Base-by-base conservation (phyloP, 176 grass and related monocot genomes). In the Thalia dealbata region DNA sequence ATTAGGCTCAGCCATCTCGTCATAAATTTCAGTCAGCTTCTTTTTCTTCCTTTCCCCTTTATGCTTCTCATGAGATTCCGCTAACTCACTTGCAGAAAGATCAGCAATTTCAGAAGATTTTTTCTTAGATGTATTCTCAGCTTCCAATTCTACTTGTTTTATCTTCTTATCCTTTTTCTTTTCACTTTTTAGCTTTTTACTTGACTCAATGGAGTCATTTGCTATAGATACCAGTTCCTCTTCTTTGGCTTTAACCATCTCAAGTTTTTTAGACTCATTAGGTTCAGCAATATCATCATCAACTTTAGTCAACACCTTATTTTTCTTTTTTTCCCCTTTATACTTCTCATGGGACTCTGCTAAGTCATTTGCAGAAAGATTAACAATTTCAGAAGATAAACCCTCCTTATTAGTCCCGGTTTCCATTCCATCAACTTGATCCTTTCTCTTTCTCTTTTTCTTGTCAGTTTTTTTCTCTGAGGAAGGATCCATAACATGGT, bases 21-120 rank as follows among this genome's bases (percentile, higher is more conserved):
- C 63, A 65, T 14, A 28, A 55, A 61, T 4, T 73, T 54, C 48
- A 51, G 18, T 80, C 23, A 77, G 54, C 35, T 77, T 84, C 6
- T 77, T 71, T 65, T 86, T 92, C 69, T 85, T 91, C 66, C 81
- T 88, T 70, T 87, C 87, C 4, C 84, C 84, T 79, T 83, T 88
- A 2, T 59, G 54, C 45, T 76, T 76, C 55, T 72, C 79, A 35
- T 60, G 70, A 50, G 10, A 11, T 62, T 52, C 66, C 28, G 41
- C 14, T 60, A 62, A 63, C 70, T 72, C 38, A 52, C 44, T 68
- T 68, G 26, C 67, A 13, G 44, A 38, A 71, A 64, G 25, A 28
- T 64, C 15, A 30, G 27, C 25, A 64, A 30, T 64, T 16, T 64
- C 28, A 64, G 27, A 10, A 30, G 10, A 54, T 23, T 16, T 77